Base-by-base conservation (phyloP, 345 rosid genomes). In the Crucihimalaya himalaica region DNA sequence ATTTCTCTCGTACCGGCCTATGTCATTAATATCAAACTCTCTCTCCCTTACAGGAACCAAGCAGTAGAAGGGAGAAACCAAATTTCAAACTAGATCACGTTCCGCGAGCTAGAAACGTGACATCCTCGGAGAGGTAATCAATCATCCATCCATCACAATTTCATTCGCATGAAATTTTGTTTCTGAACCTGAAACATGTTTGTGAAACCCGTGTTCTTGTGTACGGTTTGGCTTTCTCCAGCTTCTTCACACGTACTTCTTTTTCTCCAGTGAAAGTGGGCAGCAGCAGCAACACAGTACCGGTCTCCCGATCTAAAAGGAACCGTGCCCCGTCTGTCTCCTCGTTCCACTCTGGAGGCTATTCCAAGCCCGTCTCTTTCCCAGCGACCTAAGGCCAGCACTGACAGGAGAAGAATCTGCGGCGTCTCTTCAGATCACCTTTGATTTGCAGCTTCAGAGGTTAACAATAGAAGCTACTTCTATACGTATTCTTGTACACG, bases 231-330 rank as follows among this genome's bases (percentile, higher is more conserved):
- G 74, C 69, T 72, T 61, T 71, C 32, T 78, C 75, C 79, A 83
- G 86, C 84, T 75, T 81, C 76, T 76, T 76, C 74, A 77, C 64
- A 76, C 80, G 63, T 77, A 74, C 77, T 80, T 83, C 84, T 75
- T 84, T 84, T 78, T 84, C 83, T 74, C 81, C 91, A 80, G 88
- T 75, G 84, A 87, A 85, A 75, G 42, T 55, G 73, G 80, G 57
- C 75, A 80, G 79, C 73, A 75, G 54, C 82, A 70, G 28, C 67
- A 70, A 56, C 70, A 78, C 80, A 53, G 28, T 47, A 62, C 71
- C 32, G 71, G 79, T 53, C 76, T 63, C 71, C 85, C 63, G 73
- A 88, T 70, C 47, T 94, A 66, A 76, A 51, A 16, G 71, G 39
- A 46, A 50, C 74, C 46, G 3, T 40, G 25, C 42, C 84, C 21